A percentile compares a stretch with the other conserved stretches of the same genome.
Conservation (phyloP, 352 stramenopile genomes). For the Globisporangium rhizosaccharum region DNA sequence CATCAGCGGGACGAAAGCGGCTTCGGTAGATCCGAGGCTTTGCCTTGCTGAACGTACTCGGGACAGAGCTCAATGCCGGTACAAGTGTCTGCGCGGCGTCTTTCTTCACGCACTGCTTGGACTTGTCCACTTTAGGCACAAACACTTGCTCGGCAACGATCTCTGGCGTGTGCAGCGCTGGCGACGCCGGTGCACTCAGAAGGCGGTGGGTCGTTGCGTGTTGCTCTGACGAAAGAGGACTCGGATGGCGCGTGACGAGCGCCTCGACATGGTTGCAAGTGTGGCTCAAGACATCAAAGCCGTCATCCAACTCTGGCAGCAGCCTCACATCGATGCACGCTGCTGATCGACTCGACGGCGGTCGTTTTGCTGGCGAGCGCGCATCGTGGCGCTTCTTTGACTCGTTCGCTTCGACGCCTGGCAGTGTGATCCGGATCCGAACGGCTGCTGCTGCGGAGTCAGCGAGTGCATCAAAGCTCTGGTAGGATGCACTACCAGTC, state of each 20-base stretch:
- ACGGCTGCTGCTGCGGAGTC: slow-evolving; percentile 19
- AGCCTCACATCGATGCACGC: slow-evolving; percentile 1
- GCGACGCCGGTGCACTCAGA: neutral
- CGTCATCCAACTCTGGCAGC: neutral
- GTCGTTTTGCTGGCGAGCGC: slow-evolving; percentile 4
- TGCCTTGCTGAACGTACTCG: slow-evolving; percentile 51
- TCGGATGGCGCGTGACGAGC: neutral
- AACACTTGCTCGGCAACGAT: slow-evolving; percentile 6
- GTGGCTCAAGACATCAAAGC: neutral
- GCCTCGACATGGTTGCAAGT: no score
- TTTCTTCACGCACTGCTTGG: neutral
- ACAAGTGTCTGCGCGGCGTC: slow-evolving; percentile 14
- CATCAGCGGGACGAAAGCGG: slow-evolving; percentile 22
- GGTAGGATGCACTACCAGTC: neutral
- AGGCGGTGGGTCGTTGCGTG: neutral
- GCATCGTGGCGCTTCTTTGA: neutral
- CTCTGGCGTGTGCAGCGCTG: slow-evolving; percentile 6
- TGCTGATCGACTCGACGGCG: neutral
- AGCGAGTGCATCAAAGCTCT: neutral
- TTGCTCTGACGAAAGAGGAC: neutral
- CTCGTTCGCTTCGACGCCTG: slow-evolving; percentile 18
- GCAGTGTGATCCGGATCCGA: slow-evolving; percentile 34
- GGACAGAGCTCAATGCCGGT: slow-evolving; percentile 39
- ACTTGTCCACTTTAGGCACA: slow-evolving; percentile 2
- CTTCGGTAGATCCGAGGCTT: slow-evolving; percentile 51